phyloP scores from a whole-genome alignment of 805 yeast species.

The Ogataea angusta region DNA sequence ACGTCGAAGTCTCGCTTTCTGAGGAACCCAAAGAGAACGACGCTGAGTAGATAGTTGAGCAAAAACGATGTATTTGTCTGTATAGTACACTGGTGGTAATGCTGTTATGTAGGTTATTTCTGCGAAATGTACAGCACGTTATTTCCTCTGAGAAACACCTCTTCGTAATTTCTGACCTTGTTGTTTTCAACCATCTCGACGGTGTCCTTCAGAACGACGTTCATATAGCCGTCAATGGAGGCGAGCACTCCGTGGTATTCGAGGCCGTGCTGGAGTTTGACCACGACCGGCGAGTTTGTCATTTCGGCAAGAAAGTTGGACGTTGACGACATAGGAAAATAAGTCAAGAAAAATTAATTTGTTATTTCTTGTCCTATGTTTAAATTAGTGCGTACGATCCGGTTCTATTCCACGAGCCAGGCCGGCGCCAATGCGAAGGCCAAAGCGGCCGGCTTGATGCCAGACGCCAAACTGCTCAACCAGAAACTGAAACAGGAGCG shows the following conservation, averaged over 20 bases:
- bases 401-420: constrained; percentile 7
- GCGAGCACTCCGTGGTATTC: constrained; percentile 65
- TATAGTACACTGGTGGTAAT: constrained; percentile 1
- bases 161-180: constrained; percentile 56
- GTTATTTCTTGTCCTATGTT: constrained; percentile 1
- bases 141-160: constrained; percentile 84
- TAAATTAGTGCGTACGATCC: constrained; percentile 1
- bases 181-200: constrained; percentile 57
- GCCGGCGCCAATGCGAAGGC: constrained; percentile 7
- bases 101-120: constrained; percentile 8
- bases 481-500: constrained; percentile 27
- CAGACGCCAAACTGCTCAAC: constrained; percentile 24
- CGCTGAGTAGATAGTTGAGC: constrained; percentile 1
- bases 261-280: constrained; percentile 82
- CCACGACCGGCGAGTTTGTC: constrained; percentile 75
- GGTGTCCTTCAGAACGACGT: constrained; percentile 79
- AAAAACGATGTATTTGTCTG: background rate
- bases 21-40: constrained; percentile 1
- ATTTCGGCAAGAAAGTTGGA: constrained; percentile 77
- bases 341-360: background rate
- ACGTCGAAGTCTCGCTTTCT: background rate
- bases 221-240: constrained; percentile 96
- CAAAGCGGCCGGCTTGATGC: constrained; percentile 15
- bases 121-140: constrained; percentile 56
- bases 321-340: constrained; percentile 32